Conservation (phyloP, 164 flowering plant genomes). For the Taxillus chinensis region DNA sequence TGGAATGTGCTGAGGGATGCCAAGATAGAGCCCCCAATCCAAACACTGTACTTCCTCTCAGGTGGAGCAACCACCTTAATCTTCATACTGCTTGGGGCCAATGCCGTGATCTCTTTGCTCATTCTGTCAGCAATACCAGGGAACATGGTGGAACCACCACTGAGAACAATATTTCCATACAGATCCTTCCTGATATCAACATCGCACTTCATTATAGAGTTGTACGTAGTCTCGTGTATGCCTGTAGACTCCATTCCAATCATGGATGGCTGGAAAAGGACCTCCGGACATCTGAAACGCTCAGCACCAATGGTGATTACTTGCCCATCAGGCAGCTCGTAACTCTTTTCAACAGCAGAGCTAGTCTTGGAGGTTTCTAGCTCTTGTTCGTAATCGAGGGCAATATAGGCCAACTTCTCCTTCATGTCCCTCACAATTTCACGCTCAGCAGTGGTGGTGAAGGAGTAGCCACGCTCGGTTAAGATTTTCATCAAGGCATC, state of each 20-base stretch:
- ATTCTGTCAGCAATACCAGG: slow-evolving; percentile 32
- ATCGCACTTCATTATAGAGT: slow-evolving; percentile 30
- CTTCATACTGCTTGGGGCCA: slow-evolving; percentile 32
- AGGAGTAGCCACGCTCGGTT: slow-evolving; percentile 34
- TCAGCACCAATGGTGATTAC: slow-evolving; percentile 33
- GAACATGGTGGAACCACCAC: slow-evolving; percentile 34
- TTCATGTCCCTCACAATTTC: slow-evolving; percentile 28
- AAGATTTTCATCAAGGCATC: slow-evolving; percentile 33
- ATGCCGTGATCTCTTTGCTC: slow-evolving; percentile 29
- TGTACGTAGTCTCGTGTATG: slow-evolving; percentile 26
- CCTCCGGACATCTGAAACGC: slow-evolving; percentile 34
- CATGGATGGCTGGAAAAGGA: slow-evolving; percentile 35
- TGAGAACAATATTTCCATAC: slow-evolving; percentile 25
- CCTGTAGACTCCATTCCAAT: slow-evolving; percentile 34
- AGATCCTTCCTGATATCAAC: slow-evolving; percentile 29
- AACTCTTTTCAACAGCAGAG: slow-evolving; percentile 35
- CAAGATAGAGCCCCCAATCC: slow-evolving; percentile 34
- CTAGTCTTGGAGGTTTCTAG: slow-evolving; percentile 29
- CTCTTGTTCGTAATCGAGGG: slow-evolving; percentile 36
- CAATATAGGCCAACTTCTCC: slow-evolving; percentile 36
- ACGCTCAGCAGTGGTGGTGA: slow-evolving; percentile 37
- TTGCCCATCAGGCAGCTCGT: slow-evolving; percentile 30
- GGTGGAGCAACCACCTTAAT: slow-evolving; percentile 32
- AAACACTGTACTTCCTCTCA: slow-evolving; percentile 33
- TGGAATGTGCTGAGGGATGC: slow-evolving; percentile 33